Conservation (phyloP, 768 basidiomycete genomes). For the Termitomyces sp. region DNA sequence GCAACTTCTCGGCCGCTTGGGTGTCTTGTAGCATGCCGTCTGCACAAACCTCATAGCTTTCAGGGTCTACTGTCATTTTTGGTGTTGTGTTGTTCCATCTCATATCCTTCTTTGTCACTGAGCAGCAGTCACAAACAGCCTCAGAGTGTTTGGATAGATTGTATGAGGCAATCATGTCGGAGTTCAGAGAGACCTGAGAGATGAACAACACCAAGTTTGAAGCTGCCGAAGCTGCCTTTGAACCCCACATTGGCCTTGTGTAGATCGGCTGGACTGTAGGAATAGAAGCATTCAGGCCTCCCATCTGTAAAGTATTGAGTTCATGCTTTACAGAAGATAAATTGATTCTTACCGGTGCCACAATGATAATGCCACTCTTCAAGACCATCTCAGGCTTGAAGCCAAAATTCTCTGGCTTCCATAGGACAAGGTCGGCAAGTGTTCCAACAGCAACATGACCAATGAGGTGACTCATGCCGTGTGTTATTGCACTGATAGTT, state of each 20-base stretch:
- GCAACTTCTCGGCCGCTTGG: conserved; percentile 63
- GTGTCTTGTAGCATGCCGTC: conserved; percentile 78
- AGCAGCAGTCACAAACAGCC: conserved; percentile 74
- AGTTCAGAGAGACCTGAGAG: conserved; percentile 63
- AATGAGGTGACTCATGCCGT: conserved; percentile 85
- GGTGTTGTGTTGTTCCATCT: conserved; percentile 88
- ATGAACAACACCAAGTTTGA: conserved; percentile 87
- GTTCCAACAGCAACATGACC: conserved; percentile 81
- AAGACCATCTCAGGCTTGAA: conserved; percentile 91
- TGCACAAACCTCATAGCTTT: conserved; percentile 83
- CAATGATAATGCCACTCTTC: conserved; percentile 91
- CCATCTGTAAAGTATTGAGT: conserved; percentile 61
- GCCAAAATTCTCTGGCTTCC: conserved; percentile 94
- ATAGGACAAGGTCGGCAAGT: conserved; percentile 92
- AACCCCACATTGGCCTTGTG: conserved; percentile 92
- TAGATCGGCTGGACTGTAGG: conserved; percentile 91
- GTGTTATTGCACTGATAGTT: conserved; percentile 75
- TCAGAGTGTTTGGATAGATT: conserved; percentile 67
- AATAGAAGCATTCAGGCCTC: conserved; percentile 95
- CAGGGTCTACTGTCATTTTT: conserved; percentile 86
- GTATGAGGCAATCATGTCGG: conserved; percentile 61
- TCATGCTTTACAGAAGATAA: neutral
- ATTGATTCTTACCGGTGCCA: conserved; percentile 64
- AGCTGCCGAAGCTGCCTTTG: conserved; percentile 71
- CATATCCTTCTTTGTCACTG: conserved; percentile 83